A percentile compares a stretch with the other conserved stretches of the same genome.
These are phyloP conservation scores for Geotrichum bryndzae DNA, from an alignment of 1,139 yeast species.

Conservation along the genomic window DNA sequence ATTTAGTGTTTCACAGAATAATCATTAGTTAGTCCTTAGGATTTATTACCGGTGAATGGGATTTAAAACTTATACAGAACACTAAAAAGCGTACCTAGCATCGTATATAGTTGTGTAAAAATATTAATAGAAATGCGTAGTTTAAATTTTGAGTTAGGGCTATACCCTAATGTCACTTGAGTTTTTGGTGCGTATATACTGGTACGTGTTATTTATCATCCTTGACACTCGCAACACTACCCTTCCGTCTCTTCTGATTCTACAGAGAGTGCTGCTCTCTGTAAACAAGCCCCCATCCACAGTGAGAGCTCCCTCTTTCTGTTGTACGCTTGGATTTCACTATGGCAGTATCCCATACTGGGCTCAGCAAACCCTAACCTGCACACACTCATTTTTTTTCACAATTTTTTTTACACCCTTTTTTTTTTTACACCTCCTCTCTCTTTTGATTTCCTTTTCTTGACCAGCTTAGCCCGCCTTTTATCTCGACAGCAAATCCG, in stretches of 20 bases:
- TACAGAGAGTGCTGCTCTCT: background rate
- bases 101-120: too few species aligned
- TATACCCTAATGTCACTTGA: background rate
- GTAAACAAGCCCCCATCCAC: background rate
- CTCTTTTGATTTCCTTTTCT: conserved; percentile 8
- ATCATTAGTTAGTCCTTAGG: too few species aligned
- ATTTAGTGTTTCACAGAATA: too few species aligned
- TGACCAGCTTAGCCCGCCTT: conserved; percentile 16
- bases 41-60: too few species aligned
- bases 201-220: background rate
- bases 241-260: background rate
- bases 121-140: too few species aligned
- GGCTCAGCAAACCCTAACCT: conserved; percentile 6
- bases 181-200: background rate
- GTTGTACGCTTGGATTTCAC: background rate
- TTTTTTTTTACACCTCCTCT: background rate
- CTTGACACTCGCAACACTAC: background rate
- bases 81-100: too few species aligned
- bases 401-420: conserved; percentile 4
- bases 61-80: too few species aligned
- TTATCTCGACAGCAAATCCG: conserved; percentile 17
- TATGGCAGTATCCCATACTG: background rate
- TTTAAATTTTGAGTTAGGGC: background rate
- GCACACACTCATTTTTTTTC: conserved; percentile 12
- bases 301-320: background rate